Percentiles rank a stretch among this genome's conserved stretches.
phyloP scores from a whole-genome alignment of 805 yeast species.

The Kazachstania bromeliacearum region DNA sequence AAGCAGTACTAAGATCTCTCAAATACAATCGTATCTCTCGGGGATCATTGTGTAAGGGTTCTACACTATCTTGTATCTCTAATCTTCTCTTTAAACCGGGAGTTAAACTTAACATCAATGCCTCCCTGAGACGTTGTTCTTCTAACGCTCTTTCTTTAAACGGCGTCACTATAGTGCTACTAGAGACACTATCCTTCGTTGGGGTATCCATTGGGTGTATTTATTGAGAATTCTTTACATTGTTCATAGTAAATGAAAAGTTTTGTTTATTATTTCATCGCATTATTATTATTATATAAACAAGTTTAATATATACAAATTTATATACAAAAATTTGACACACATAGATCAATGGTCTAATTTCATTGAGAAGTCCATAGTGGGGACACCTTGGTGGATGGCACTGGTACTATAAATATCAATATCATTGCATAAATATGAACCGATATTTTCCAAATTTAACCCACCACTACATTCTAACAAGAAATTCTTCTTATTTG shows the following conservation, averaged over 20 bases:
- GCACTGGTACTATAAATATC: constrained; percentile 88
- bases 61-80: constrained; percentile 7
- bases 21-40: constrained; percentile 14
- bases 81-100: constrained; percentile 15
- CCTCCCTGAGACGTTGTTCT: constrained; percentile 16
- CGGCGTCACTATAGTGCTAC: constrained; percentile 14
- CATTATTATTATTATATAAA: too few relatives aligned
- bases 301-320: too few relatives aligned
- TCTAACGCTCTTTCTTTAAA: constrained; percentile 20
- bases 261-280: too few relatives aligned
- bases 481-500: constrained; percentile 41
- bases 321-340: too few relatives aligned
- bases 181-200: neutral
- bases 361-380: constrained; percentile 79
- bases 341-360: constrained; percentile 3
- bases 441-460: constrained; percentile 52
- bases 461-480: constrained; percentile 92
- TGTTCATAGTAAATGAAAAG: too few relatives aligned
- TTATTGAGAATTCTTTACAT: too few relatives aligned
- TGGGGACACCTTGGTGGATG: constrained; percentile 83
- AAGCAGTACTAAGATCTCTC: constrained; percentile 18
- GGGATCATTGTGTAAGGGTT: constrained; percentile 9
- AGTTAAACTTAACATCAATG: constrained; percentile 13
- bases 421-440: constrained; percentile 64
- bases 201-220: constrained; percentile 16